A percentile compares a stretch with the other conserved stretches of the same genome.
phyloP scores from a whole-genome alignment of 2,329 filamentous ascomycete genomes.

The Grosmannia serpens region DNA sequence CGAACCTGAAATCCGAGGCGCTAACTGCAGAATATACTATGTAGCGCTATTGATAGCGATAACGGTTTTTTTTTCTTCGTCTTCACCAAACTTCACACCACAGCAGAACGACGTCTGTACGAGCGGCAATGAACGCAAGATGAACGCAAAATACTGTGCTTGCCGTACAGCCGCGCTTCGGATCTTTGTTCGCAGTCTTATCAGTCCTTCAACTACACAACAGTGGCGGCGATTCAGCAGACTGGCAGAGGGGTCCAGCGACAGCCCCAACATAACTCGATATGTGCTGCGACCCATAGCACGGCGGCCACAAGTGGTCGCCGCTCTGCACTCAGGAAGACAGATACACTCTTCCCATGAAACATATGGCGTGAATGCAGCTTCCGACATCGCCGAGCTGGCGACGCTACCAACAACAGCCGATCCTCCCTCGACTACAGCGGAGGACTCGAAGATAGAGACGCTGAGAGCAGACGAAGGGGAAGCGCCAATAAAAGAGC shows the following conservation, averaged over 20 bases:
- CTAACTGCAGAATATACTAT: no score
- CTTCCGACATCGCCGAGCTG: not conserved
- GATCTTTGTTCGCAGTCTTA: constrained; percentile 11
- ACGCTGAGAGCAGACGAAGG: not conserved
- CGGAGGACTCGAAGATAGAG: no score
- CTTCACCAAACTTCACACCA: no score
- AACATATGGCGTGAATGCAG: no score
- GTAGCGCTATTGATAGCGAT: no score
- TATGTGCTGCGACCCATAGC: not conserved
- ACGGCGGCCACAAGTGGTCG: not conserved
- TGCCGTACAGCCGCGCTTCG: constrained; percentile 10
- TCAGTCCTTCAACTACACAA: not conserved
- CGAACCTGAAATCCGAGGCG: no score
- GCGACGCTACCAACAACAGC: no score
- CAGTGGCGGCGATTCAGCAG: not conserved
- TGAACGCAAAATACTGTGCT: not conserved
- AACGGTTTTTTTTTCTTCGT: no score
- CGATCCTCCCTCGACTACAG: not conserved
- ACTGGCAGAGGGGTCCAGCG: not conserved
- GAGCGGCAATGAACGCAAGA: not conserved
- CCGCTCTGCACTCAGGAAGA: not conserved
- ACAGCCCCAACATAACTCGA: not conserved
- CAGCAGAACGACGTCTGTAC: not conserved
- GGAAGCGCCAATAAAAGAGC: not conserved
- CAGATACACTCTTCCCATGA: not conserved